phyloP scores from a whole-genome alignment of 2,329 filamentous ascomycete genomes.

The Colletotrichum sp. region DNA sequence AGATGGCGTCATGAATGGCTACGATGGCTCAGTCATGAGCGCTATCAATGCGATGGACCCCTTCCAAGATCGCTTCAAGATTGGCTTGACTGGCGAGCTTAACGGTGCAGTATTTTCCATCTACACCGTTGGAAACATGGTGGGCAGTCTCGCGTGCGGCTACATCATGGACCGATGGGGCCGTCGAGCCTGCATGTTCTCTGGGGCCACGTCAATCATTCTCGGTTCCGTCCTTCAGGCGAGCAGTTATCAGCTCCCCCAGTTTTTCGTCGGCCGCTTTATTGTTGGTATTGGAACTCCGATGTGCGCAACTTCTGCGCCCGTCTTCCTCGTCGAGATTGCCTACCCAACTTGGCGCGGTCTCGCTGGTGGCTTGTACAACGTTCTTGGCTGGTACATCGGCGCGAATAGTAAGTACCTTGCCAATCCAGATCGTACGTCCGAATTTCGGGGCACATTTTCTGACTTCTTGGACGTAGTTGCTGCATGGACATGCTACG shows the following conservation, averaged over 20 bases:
- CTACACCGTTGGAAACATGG: slow-evolving; percentile 22
- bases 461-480: slow-evolving; percentile 22
- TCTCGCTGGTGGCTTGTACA: slow-evolving; percentile 22
- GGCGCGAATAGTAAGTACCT: slow-evolving; percentile 22
- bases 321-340: slow-evolving; percentile 23
- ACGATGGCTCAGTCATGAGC: slow-evolving; percentile 22
- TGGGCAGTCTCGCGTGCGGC: slow-evolving; percentile 18
- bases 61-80: slow-evolving; percentile 21
- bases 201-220: background rate
- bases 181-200: background rate
- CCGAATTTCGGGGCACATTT: fast-evolving
- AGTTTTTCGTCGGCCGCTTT: slow-evolving; percentile 23
- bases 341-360: slow-evolving; percentile 25
- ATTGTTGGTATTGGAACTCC: slow-evolving; percentile 18
- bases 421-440: fast-evolving
- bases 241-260: slow-evolving; percentile 16
- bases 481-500: slow-evolving; percentile 49
- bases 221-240: slow-evolving; percentile 24
- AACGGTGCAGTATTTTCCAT: slow-evolving; percentile 22
- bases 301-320: slow-evolving; percentile 22
- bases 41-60: slow-evolving; percentile 24
- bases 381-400: slow-evolving; percentile 23
- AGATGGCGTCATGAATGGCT: slow-evolving; percentile 19
- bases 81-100: slow-evolving; percentile 13
- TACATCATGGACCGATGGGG: slow-evolving; percentile 26